Evolutionary conservation across 805 yeast genomes (phyloP).

Genomic region (Zygotorulaspora sp.): DNA sequence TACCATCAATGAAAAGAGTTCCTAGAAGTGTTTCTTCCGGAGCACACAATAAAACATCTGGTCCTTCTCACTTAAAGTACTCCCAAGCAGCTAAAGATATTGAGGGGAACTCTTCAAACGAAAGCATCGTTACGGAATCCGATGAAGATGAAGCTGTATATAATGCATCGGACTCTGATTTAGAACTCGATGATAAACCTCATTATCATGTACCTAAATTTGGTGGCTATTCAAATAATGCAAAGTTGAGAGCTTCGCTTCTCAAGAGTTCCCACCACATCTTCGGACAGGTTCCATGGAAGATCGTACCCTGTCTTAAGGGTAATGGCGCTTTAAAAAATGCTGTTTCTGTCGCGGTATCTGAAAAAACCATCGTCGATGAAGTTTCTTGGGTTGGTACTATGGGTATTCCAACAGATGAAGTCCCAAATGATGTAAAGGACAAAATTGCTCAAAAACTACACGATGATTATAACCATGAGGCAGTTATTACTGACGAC

Average conservation of each 20-base stretch:
- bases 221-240: slow-evolving; percentile 71
- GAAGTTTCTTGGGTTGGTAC: slow-evolving; percentile 80
- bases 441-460: slow-evolving; percentile 48
- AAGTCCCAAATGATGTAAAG: slow-evolving; percentile 55
- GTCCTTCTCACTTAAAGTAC: slow-evolving; percentile 18
- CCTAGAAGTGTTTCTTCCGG: slow-evolving; percentile 17
- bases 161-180: slow-evolving; percentile 21
- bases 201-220: slow-evolving; percentile 42
- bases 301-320: slow-evolving; percentile 57
- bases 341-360: slow-evolving; percentile 64
- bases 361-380: slow-evolving; percentile 36
- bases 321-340: slow-evolving; percentile 89
- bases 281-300: slow-evolving; percentile 61
- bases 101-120: slow-evolving; percentile 5
- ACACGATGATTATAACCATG: slow-evolving; percentile 47
- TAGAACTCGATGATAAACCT: slow-evolving; percentile 19
- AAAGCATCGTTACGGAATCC: slow-evolving; percentile 11
- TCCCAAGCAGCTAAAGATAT: slow-evolving; percentile 13
- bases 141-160: slow-evolving; percentile 12
- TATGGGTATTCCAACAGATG: slow-evolving; percentile 85
- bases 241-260: slow-evolving; percentile 40
- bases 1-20: slow-evolving; percentile 35
- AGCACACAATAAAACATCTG: slow-evolving; percentile 5
- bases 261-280: slow-evolving; percentile 37
- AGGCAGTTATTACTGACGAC: slow-evolving; percentile 72